Base-by-base conservation (phyloP, 768 basidiomycete species). In the Nevesoporus exiguus region DNA sequence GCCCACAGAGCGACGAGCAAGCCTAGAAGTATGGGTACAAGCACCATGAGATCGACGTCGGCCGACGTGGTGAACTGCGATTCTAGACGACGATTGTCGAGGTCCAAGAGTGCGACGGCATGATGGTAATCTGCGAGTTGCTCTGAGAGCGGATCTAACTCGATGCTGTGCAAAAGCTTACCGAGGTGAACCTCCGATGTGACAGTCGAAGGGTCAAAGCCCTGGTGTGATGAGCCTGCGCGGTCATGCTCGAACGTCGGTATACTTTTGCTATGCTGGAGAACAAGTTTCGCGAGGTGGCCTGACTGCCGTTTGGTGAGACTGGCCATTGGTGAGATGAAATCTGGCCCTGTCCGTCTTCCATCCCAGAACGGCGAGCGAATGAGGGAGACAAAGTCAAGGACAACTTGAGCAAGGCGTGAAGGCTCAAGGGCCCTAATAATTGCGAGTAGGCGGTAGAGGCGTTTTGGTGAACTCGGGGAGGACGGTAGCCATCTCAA, bases 361-460 rank as follows among this genome's bases (percentile, higher is more conserved):
- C 59, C 56, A 52, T 64, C 62, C 56, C 62, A 58, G 40, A 64
- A 56, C 19, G 51, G 61, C 9, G 62, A 63, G 10, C 31, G 31
- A 44, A 57, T 47, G 31, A 57, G 8, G 27, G 58, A 57, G 13
- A 46, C 7, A 34, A 64, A 57, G 39, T 63, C 62, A 5, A 63
- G 39, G 21, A 57, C 17, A 24, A 61, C 62, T 4, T 55, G 51
- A 19, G 56, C 31, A 21, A 63, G 50, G 24, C 39, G 49, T 25
- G 61, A 31, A 11, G 62, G 53, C n/a, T 55, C 51, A 15, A 57
- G 39, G 30, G 49, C 31, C 39, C 11, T 41, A 39, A 54, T 3
- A 1, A 63, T 59, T 31, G 17, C 42, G 5, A 59, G 34, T 5
- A n/a, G n/a, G n/a, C n/a, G n/a, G n/a, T n/a, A n/a, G n/a, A 33